Evolutionary conservation across 176 grass and related monocot genomes (phyloP).

Genomic region (Rhynchospora pubera): DNA sequence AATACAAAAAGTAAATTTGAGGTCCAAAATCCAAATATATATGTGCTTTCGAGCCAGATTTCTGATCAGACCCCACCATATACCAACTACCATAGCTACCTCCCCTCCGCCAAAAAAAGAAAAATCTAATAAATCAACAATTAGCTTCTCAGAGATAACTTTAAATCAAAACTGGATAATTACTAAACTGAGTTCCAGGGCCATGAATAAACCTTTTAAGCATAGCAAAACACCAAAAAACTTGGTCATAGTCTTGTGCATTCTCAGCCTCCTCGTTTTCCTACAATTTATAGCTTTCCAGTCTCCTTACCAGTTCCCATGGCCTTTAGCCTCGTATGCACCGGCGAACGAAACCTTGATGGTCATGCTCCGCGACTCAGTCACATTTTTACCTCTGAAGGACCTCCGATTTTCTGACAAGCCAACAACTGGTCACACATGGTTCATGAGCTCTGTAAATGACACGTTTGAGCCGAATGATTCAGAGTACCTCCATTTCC

Average conservation of each 20-base stretch:
- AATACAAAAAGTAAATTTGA: too few relatives aligned
- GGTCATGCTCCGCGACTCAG: constrained; percentile 27
- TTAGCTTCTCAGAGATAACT: not conserved
- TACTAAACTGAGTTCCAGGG: not conserved
- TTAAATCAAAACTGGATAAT: constrained; percentile 1
- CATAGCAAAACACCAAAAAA: not conserved
- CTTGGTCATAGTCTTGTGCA: constrained; percentile 15
- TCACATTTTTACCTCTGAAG: constrained; percentile 55
- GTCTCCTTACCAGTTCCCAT: not conserved
- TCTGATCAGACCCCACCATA: not conserved
- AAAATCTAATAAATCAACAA: not conserved
- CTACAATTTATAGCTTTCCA: constrained; percentile 20
- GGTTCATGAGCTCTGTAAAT: constrained; percentile 61
- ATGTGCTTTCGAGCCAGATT: not conserved
- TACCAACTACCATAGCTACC: not conserved
- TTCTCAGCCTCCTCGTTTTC: constrained; percentile 25
- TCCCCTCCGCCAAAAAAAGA: not conserved
- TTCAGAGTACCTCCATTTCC: constrained; percentile 45
- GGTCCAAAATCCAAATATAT: too few relatives aligned
- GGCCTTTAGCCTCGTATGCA: not conserved
- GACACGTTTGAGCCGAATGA: constrained; percentile 39
- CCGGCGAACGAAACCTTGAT: not conserved
- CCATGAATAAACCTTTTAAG: not conserved
- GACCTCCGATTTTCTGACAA: constrained; percentile 16
- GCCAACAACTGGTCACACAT: not conserved